Base-by-base conservation (phyloP, 805 yeast genomes). In the Yarrowia osloensis region DNA sequence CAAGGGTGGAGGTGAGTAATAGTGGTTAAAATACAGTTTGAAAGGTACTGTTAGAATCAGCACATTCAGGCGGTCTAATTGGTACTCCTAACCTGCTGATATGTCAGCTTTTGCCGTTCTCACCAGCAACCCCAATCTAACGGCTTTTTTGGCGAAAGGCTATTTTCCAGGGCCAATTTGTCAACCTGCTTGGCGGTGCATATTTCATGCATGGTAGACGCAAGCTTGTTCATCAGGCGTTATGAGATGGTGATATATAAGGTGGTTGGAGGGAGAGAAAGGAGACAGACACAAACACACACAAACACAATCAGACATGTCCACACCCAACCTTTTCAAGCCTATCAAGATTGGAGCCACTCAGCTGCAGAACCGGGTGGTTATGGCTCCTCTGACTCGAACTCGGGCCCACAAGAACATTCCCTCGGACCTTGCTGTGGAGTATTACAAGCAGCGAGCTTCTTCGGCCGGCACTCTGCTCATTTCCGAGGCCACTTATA, bases 401-500 rank as follows among this genome's bases (percentile, higher is more conserved):
- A 65, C 71, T 67, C 77, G 88, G 71, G 76, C 78, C 52, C 72
- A 71, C 4, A 71, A 70, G 5, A 70, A 70, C 52, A 74, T 77
- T 50, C 83, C 87, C 11, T 77, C 81, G 4, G 85, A 82, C 40
- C 78, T 84, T 67, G 78, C 81, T 69, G 74, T 76, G 17, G 78
- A 81, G 68, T 86, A 88, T 74, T 88, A 88, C 73, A 78, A 74
- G 37, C 85, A 85, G 71, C 80, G 90, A 70, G 81, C 90, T 0
- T 72, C 77, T 63, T 76, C 77, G 67, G 82, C 84, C 26, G 91
- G 91, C 19, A 82, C 89, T 21, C 75, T 88, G 69, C 70, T 87
- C 26, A 82, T 86, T 70, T 77, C 88, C 11, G 92, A 88, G 73
- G 91, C 86, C n/a, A 82, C 88, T 0, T 80, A 79, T 71, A 80